Base-by-base conservation (phyloP, 352 stramenopile genomes). In the Globisporangium megalacanthum region DNA sequence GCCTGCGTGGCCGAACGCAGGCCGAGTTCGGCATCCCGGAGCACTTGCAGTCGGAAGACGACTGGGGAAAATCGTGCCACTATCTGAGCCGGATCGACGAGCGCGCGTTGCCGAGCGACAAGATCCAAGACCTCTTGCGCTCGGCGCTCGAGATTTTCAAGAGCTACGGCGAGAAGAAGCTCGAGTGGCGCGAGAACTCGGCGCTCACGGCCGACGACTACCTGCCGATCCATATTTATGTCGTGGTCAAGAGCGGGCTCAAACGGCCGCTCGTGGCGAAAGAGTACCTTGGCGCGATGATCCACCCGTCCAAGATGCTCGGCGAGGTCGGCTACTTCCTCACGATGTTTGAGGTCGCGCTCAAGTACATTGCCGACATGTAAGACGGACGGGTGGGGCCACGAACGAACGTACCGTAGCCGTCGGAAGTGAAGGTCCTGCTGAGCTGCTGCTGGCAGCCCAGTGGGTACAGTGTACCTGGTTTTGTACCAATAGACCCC, bases 301-400 rank as follows among this genome's bases (percentile, higher is more conserved):
- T 91, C 56, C 82, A 94, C 58, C 84, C 84, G 58, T 88, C 74
- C 19, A 73, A 86, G 64, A 91, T 92, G 79, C 65, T 89, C 33
- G 80, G 82, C 49, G 84, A 94, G 60, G 75, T 89, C 29, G 84
- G 84, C 25, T 94, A 94, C 61, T 90, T 91, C 60, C 77, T 94
- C 56, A 94, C 84, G 36, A 91, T 94, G 82, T 92, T 94, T 44
- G 82, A 92, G 54, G 84, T 90, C 62, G 84, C 84, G 36, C 73
- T 94, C 64, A 82, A 94, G 69, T 94, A 92, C 68, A 83, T 94
- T 69, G 83, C 77, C 50, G 80, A 93, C 54, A 89, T 89, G 75
- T 88, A 37, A 55, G 10, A 62, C 25, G 25, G 25, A 4, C 4
- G 25, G 2, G 25, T n/a, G n/a, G n/a, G n/a, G n/a, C n/a, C n/a